Evolutionary conservation across 345 rosid genomes (phyloP).

Genomic region (Sisymbrium altissimum): DNA sequence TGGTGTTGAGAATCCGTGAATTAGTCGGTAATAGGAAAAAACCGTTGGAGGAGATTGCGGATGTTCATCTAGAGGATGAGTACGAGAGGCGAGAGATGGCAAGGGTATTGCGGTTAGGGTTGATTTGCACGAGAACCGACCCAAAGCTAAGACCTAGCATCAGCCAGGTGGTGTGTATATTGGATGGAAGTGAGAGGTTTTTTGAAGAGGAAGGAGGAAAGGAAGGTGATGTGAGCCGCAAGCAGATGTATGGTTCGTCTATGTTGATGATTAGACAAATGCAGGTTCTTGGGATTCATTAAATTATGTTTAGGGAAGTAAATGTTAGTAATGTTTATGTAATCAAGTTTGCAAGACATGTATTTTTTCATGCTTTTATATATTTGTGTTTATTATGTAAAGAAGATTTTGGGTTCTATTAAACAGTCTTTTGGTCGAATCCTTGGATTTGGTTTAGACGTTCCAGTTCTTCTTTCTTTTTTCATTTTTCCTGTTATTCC

Average conservation of each 20-base stretch:
- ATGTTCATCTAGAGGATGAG: constrained; percentile 46
- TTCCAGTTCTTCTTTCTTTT: background rate
- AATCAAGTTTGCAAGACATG: background rate
- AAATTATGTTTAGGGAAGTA: constrained; percentile 15
- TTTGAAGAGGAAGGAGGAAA: constrained; percentile 35
- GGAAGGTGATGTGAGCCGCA: constrained; percentile 69
- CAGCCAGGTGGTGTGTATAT: constrained; percentile 79
- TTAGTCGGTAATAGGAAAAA: constrained; percentile 34
- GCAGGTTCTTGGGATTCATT: constrained; percentile 87
- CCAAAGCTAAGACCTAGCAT: constrained; percentile 70
- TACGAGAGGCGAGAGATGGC: constrained; percentile 47
- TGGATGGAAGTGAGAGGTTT: constrained; percentile 68
- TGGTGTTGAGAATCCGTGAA: constrained; percentile 61
- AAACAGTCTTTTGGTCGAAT: background rate
- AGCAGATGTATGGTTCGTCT: constrained; percentile 49
- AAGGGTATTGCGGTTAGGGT: constrained; percentile 63
- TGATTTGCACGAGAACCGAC: constrained; percentile 73
- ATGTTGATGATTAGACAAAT: constrained; percentile 66
- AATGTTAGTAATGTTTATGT: background rate
- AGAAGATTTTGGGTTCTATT: background rate
- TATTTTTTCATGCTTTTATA: background rate
- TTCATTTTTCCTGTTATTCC: too few species aligned
- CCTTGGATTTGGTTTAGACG: background rate
- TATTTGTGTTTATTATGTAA: background rate
- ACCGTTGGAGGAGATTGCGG: constrained; percentile 54